Evolutionary conservation across 169 alveolate species (phyloP).

Genomic region (Cryptosporidium canis): DNA sequence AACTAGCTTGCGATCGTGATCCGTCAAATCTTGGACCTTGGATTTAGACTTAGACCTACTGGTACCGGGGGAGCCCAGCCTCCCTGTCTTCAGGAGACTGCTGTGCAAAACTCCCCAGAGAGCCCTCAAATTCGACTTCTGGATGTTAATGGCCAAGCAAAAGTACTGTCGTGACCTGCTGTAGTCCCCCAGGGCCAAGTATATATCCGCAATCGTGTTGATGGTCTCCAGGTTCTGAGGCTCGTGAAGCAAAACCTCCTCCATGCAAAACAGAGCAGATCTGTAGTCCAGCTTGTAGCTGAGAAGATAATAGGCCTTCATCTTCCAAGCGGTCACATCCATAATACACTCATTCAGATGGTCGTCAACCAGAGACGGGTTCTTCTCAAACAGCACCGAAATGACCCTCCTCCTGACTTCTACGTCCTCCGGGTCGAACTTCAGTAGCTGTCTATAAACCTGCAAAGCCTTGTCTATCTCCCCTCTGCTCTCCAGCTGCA

Average conservation of each 20-base stretch:
- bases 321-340: constrained; percentile 54
- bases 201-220: constrained; percentile 42
- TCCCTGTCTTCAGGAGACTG: background rate
- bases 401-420: constrained; percentile 28
- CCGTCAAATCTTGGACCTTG: background rate
- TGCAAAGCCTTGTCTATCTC: constrained; percentile 28
- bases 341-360: constrained; percentile 45
- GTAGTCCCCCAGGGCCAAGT: constrained; percentile 20
- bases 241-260: constrained; percentile 57
- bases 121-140: constrained; percentile 40
- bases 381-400: constrained; percentile 4
- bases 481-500: constrained; percentile 41
- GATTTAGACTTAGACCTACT: too few relatives aligned
- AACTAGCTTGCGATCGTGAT: background rate
- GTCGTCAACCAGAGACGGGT: background rate
- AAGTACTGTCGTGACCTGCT: constrained; percentile 23
- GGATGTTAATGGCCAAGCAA: constrained; percentile 22
- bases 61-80: too few relatives aligned
- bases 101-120: constrained; percentile 58
- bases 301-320: constrained; percentile 28
- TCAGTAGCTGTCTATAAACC: constrained; percentile 30
- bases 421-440: constrained; percentile 51
- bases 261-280: constrained; percentile 46
- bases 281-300: background rate
- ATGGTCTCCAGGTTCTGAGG: constrained; percentile 46